Evolutionary conservation across 805 yeast species (phyloP), one percentile per base, ranked within the genome.

Genomic region (Clavispora fructus): DNA sequence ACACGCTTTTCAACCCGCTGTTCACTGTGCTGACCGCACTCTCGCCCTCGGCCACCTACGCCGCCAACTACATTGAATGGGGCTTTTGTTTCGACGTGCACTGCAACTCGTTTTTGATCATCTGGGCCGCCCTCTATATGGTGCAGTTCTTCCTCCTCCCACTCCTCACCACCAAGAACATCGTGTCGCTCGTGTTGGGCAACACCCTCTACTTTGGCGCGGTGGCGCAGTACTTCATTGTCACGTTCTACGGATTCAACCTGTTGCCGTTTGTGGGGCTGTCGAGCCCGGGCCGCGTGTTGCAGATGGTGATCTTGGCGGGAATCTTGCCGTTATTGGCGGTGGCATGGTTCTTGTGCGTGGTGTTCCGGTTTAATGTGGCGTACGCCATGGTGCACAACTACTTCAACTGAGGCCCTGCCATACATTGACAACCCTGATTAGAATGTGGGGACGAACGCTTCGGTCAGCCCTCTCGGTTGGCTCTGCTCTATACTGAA

Each of bases 1-100:
- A 85, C 58, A 76, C 75, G 53, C 74, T 87, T 46, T 74, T 87
- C 53, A 79, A 77, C 52, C 54, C 56, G 14, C 45, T 37, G 26
- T 51, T 53, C 45, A 27, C 50, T 13, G 28, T 49, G 44, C 30
- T 30, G 35, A 13, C 48, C 12, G 51, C 50, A 30, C 31, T 54
- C 25, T 41, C 52, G 26, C 43, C 44, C 9, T 47, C 50, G 10
- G 38, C 54, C 19, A 29, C 43, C 19, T 49, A 45, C 46, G 66
- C 60, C 48, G 57, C 61, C 39, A 71, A 57, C 61, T 73, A 59
- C 54, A 68, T 88, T 44, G 97, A 91, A 61, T 91, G 97, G 97
- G 90, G 92, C 1, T 90, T 88, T 62, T 89, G 97, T 68, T 91
- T 91, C 61, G 97, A 90, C 59, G 83, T 90, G 26, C 97, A 91